phyloP scores from a whole-genome alignment of 2,329 filamentous ascomycete genomes.

The Cercospora brassicicola region DNA sequence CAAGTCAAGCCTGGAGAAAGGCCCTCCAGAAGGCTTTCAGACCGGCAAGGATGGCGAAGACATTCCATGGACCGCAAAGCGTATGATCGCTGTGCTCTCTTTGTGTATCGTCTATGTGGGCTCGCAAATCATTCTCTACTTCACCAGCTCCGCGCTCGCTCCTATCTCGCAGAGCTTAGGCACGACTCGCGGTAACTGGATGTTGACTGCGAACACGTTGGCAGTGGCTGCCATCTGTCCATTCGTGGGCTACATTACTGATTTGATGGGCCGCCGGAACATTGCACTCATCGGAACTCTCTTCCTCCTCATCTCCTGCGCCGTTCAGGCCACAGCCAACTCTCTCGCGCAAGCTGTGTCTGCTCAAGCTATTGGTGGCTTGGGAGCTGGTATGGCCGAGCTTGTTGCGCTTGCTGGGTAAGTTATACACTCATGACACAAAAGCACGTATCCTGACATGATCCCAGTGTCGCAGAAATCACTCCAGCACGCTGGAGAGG shows the following conservation, averaged over 20 bases:
- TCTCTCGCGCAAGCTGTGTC: conserved; percentile 23
- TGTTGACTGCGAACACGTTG: conserved; percentile 29
- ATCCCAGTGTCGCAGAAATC: conserved; percentile 28
- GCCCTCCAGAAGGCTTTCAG: conserved; percentile 17
- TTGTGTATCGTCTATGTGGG: conserved; percentile 29
- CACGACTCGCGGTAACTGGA: conserved; percentile 27
- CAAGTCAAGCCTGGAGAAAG: conserved; percentile 24
- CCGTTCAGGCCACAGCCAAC: conserved; percentile 23
- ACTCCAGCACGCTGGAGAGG: conserved; percentile 28
- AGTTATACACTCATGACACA: not conserved
- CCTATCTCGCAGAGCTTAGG: conserved; percentile 21
- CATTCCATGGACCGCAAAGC: conserved; percentile 27
- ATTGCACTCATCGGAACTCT: conserved; percentile 23
- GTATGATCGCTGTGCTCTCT: conserved; percentile 26
- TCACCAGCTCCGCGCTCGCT: conserved; percentile 24
- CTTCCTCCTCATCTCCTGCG: conserved; percentile 24
- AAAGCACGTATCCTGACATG: not conserved
- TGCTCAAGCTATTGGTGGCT: conserved; percentile 27
- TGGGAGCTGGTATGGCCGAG: conserved; percentile 28
- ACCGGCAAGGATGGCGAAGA: conserved; percentile 21
- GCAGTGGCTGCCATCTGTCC: conserved; percentile 31
- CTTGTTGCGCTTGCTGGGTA: conserved; percentile 28
- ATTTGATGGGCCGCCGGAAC: conserved; percentile 26
- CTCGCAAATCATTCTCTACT: conserved; percentile 30
- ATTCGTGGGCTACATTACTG: conserved; percentile 28